Evolutionary conservation across 73 alveolate species (phyloP).

Genomic region (Effrenium voratum): DNA sequence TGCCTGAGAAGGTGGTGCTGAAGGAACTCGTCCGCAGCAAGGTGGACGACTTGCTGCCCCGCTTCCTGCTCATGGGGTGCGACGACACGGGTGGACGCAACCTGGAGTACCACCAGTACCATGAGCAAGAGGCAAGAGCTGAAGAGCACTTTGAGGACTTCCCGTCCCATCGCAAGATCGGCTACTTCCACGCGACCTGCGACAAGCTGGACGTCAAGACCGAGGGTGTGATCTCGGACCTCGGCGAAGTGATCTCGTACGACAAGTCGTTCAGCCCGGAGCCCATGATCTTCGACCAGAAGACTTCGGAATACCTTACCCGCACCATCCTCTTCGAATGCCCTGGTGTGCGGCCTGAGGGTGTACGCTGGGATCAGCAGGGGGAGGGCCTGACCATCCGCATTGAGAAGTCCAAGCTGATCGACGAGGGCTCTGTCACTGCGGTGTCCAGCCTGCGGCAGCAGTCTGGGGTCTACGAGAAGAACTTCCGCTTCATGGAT

Average conservation of each 20-base stretch:
- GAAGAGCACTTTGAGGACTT: neutral
- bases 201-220: constrained; percentile 35
- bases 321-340: constrained; percentile 39
- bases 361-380: neutral
- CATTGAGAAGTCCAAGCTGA: constrained; percentile 18
- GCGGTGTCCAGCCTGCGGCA: constrained; percentile 16
- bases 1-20: constrained; percentile 35
- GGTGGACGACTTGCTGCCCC: constrained; percentile 18
- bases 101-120: neutral
- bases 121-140: neutral
- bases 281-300: neutral
- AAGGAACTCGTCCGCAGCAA: neutral
- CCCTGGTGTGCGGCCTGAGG: neutral
- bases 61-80: constrained; percentile 43
- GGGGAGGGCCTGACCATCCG: neutral
- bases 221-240: constrained; percentile 40
- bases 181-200: neutral
- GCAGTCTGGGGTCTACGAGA: constrained; percentile 30
- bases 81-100: neutral
- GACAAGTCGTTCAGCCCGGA: constrained; percentile 70
- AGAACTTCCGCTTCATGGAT: neutral
- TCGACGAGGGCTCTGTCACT: constrained; percentile 42
- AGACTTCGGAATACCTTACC: neutral
- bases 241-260: constrained; percentile 47
- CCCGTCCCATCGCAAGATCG: neutral